These are phyloP conservation scores for Neofusicoccum sp. DNA, from an alignment of 2,329 filamentous ascomycete species.

Conservation along the genomic window DNA sequence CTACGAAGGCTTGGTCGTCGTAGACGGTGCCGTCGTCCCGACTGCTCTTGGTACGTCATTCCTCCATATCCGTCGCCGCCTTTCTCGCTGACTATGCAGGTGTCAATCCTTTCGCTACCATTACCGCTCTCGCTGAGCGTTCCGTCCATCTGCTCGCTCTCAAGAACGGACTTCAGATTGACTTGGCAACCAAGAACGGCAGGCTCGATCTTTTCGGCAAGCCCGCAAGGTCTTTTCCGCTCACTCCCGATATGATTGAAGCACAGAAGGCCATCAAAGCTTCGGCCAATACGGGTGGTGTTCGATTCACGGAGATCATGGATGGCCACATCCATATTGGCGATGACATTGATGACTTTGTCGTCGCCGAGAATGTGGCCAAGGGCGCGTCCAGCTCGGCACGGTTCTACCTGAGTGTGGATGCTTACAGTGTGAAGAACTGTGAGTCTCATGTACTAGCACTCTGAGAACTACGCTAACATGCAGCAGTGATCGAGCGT, in stretches of 20 bases:
- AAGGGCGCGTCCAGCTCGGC: constrained; percentile 22
- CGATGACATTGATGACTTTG: constrained; percentile 56
- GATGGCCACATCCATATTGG: constrained; percentile 57
- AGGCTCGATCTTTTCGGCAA: constrained; percentile 22
- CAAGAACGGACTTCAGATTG: constrained; percentile 48
- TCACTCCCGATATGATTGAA: not conserved
- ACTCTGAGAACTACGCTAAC: not conserved
- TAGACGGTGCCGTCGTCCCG: constrained; percentile 64
- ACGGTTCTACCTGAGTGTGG: constrained; percentile 28
- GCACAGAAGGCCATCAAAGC: constrained; percentile 25
- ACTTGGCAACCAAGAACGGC: constrained; percentile 38
- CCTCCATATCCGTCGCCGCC: not conserved
- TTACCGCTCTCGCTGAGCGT: constrained; percentile 68
- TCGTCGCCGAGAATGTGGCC: constrained; percentile 37
- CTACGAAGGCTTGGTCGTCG: constrained; percentile 62
- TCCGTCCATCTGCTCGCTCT: constrained; percentile 57
- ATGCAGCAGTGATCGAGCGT: constrained; percentile 44
- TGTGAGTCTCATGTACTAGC: not conserved
- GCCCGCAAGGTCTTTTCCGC: constrained; percentile 7
- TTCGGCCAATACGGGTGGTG: constrained; percentile 39
- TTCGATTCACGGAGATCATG: constrained; percentile 68
- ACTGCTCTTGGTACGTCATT: constrained; percentile 53
- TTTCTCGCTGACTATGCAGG: constrained; percentile 22
- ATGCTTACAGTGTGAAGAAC: not conserved
- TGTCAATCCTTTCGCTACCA: constrained; percentile 70